These are phyloP conservation scores for Blumeria graminis DNA, from an alignment of 2,329 filamentous ascomycete genomes.

Conservation along the genomic window DNA sequence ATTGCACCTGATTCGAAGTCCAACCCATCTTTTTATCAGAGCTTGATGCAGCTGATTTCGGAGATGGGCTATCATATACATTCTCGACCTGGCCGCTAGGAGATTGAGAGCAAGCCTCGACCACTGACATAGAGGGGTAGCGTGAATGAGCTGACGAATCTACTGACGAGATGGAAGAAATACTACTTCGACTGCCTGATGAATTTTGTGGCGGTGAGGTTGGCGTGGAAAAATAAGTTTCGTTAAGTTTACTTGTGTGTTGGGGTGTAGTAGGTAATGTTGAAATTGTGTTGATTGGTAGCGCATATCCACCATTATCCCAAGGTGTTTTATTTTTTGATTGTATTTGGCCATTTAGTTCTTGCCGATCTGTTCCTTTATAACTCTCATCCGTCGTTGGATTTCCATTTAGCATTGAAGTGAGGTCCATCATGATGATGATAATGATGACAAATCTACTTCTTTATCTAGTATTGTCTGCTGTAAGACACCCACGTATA, in stretches of 20 bases:
- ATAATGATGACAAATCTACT: conserved; percentile 3
- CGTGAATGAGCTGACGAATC: conserved; percentile 14
- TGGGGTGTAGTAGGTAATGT: conserved; percentile 5
- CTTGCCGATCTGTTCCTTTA: conserved; percentile 3
- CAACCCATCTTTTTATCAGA: too few relatives aligned
- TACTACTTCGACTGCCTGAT: conserved; percentile 14
- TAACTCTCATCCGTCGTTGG: conserved; percentile 12
- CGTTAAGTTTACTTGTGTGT: conserved; percentile 5
- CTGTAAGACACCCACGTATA: neutral
- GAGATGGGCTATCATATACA: conserved; percentile 1
- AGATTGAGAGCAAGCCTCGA: conserved; percentile 8
- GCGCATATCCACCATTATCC: conserved; percentile 16
- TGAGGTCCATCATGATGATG: conserved; percentile 14
- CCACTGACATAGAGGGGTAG: conserved; percentile 15
- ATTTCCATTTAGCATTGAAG: conserved; percentile 14
- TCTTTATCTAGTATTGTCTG: neutral
- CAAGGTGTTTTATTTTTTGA: conserved; percentile 15
- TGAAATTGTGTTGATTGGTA: conserved; percentile 12
- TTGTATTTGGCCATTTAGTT: conserved; percentile 5
- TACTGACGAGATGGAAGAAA: conserved; percentile 14
- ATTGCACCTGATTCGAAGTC: too few relatives aligned
- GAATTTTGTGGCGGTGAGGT: conserved; percentile 12
- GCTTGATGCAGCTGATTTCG: neutral
- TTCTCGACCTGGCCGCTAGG: conserved; percentile 3
- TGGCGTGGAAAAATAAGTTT: conserved; percentile 4